Conservation (phyloP, 495 filamentous ascomycete species). For the Gamarada debralockiae region DNA sequence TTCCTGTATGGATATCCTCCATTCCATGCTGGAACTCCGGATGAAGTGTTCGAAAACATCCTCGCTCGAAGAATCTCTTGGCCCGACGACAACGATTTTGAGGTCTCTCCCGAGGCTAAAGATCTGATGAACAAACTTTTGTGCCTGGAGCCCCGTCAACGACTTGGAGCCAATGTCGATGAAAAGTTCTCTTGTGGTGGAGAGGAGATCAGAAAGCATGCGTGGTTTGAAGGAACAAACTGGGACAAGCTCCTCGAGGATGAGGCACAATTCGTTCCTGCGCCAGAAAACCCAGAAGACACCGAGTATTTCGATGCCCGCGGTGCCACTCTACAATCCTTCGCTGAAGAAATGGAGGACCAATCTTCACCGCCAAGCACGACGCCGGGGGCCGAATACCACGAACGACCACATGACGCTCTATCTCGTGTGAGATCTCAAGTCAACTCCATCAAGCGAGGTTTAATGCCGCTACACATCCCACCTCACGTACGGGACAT, state of each 20-base stretch:
- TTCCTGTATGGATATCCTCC: constrained; percentile 91
- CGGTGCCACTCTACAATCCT: constrained; percentile 84
- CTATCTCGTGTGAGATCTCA: constrained; percentile 78
- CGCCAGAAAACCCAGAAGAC: constrained; percentile 89
- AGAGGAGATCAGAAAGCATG: constrained; percentile 81
- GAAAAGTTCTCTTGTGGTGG: constrained; percentile 79
- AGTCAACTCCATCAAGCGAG: constrained; percentile 78
- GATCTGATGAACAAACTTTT: constrained; percentile 91
- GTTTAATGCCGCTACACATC: constrained; percentile 91
- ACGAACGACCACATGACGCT: constrained; percentile 90
- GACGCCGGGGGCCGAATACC: constrained; percentile 63
- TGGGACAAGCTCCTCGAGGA: constrained; percentile 91
- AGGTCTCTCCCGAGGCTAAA: constrained; percentile 78
- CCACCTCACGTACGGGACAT: constrained; percentile 91
- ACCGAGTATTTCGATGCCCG: constrained; percentile 96
- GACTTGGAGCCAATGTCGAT: constrained; percentile 78
- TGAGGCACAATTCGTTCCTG: constrained; percentile 92
- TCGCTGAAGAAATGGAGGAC: constrained; percentile 91
- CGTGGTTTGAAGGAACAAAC: constrained; percentile 84
- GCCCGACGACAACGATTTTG: constrained; percentile 69
- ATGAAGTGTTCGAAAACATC: constrained; percentile 96
- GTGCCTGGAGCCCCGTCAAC: constrained; percentile 70
- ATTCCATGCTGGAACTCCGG: constrained; percentile 87
- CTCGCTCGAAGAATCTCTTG: constrained; percentile 83
- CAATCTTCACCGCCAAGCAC: constrained; percentile 60